Percentiles rank a stretch among this genome's conserved stretches.
Evolutionary conservation across 2,329 filamentous ascomycete species (phyloP).

Genomic region (Dactylellina leptospora): DNA sequence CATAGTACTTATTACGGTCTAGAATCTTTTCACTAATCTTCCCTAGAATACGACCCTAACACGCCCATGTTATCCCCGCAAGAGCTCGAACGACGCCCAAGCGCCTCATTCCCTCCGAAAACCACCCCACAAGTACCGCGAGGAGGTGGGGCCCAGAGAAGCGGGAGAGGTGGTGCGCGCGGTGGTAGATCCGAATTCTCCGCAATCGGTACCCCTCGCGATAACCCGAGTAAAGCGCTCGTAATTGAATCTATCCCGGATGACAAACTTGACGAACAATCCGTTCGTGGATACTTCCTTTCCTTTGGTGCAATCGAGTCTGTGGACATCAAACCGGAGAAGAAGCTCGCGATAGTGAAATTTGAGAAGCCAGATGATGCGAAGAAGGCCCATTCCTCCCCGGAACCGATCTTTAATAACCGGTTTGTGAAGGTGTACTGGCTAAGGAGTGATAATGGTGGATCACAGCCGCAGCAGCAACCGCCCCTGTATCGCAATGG

Average conservation of each 20-base stretch:
- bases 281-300: slow-evolving; percentile 74
- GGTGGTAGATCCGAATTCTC: slow-evolving; percentile 70
- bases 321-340: slow-evolving; percentile 72
- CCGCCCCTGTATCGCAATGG: slow-evolving; percentile 37
- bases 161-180: slow-evolving; percentile 58
- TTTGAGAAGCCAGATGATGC: slow-evolving; percentile 73
- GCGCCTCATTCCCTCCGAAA: slow-evolving; percentile 30
- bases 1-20: too few relatives aligned
- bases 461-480: slow-evolving; percentile 55
- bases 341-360: slow-evolving; percentile 74
- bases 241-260: slow-evolving; percentile 81
- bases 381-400: slow-evolving; percentile 75
- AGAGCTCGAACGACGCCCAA: slow-evolving; percentile 41
- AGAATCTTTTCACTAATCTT: slow-evolving; percentile 13
- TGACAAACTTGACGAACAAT: slow-evolving; percentile 72
- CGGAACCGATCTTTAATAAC: slow-evolving; percentile 84
- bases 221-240: slow-evolving; percentile 72
- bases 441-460: slow-evolving; percentile 68
- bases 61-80: slow-evolving; percentile 62
- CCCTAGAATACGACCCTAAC: slow-evolving; percentile 68
- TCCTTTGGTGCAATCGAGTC: slow-evolving; percentile 74
- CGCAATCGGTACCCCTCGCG: slow-evolving; percentile 69
- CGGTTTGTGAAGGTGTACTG: slow-evolving; percentile 86
- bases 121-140: slow-evolving; percentile 20
- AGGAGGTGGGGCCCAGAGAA: slow-evolving; percentile 58